These are phyloP conservation scores for Globisporangium yorkense DNA, from an alignment of 352 stramenopile species.

Conservation along the genomic window DNA sequence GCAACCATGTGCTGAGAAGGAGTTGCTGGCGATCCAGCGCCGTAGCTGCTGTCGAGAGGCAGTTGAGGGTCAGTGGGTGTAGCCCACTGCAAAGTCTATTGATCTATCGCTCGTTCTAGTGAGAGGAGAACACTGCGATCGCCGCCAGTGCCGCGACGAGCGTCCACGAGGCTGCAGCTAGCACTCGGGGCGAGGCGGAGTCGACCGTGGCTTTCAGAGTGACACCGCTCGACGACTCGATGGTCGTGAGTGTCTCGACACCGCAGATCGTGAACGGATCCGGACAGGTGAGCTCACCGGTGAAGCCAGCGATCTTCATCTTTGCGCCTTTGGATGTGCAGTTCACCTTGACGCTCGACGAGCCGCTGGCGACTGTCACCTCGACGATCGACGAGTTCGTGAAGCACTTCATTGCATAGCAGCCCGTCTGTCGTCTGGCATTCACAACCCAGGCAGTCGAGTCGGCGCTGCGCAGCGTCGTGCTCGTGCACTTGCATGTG, in stretches of 20 bases:
- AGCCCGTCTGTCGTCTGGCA: slow-evolving; percentile 55
- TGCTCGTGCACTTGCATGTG: slow-evolving; percentile 64
- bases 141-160: neutral
- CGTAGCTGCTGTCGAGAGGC: no score
- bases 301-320: slow-evolving; percentile 39
- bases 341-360: slow-evolving; percentile 19
- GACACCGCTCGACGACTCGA: neutral
- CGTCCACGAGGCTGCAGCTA: neutral
- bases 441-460: slow-evolving; percentile 57
- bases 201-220: neutral
- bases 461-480: slow-evolving; percentile 56
- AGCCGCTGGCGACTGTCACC: slow-evolving; percentile 28
- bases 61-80: no score
- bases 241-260: neutral
- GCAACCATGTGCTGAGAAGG: no score
- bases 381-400: slow-evolving; percentile 24
- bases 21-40: no score
- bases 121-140: neutral
- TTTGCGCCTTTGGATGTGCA: slow-evolving; percentile 39
- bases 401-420: slow-evolving; percentile 69
- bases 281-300: slow-evolving; percentile 50
- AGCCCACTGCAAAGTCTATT: neutral
- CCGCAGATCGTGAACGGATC: slow-evolving; percentile 57
- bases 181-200: neutral
- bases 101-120: neutral